These are phyloP conservation scores for Saccharomycopsis sp. DNA, from an alignment of 805 yeast species.

Conservation along the genomic window DNA sequence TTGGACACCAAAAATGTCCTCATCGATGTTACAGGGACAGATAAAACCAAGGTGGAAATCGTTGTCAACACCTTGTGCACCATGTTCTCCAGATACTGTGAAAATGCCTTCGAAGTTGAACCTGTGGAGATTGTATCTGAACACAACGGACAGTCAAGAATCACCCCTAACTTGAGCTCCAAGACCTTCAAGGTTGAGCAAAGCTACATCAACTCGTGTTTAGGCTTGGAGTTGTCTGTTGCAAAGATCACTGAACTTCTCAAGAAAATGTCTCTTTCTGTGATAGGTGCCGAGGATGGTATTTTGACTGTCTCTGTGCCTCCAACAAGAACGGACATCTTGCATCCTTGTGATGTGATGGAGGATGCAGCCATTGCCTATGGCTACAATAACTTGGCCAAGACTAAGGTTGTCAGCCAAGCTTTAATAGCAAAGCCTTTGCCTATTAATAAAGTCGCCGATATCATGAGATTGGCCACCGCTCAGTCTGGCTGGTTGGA, in stretches of 20 bases:
- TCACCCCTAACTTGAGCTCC: conserved; percentile 65
- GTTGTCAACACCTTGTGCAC: conserved; percentile 90
- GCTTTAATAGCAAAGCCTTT: conserved; percentile 81
- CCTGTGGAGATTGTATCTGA: conserved; percentile 80
- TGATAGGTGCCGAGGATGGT: conserved; percentile 37
- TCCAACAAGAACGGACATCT: conserved; percentile 88
- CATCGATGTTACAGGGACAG: conserved; percentile 93
- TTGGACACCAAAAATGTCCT: conserved; percentile 81
- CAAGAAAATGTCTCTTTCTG: conserved; percentile 73
- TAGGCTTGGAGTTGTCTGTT: conserved; percentile 72
- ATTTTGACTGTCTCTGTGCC: conserved; percentile 69
- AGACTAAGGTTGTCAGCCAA: conserved; percentile 69
- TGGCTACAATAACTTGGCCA: conserved; percentile 84
- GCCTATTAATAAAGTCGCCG: conserved; percentile 86
- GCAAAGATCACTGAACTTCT: conserved; percentile 64
- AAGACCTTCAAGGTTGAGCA: conserved; percentile 70
- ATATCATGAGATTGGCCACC: conserved; percentile 82
- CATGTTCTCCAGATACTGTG: conserved; percentile 89
- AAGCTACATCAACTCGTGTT: conserved; percentile 81
- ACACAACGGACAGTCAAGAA: conserved; percentile 70
- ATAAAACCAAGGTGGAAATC: conserved; percentile 86
- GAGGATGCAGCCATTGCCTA: conserved; percentile 97
- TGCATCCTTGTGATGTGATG: conserved; percentile 97
- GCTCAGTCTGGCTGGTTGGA: conserved; percentile 96
- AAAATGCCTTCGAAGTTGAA: conserved; percentile 76